Base-by-base conservation (phyloP, 352 stramenopile genomes). In the Pythium diclinum region DNA sequence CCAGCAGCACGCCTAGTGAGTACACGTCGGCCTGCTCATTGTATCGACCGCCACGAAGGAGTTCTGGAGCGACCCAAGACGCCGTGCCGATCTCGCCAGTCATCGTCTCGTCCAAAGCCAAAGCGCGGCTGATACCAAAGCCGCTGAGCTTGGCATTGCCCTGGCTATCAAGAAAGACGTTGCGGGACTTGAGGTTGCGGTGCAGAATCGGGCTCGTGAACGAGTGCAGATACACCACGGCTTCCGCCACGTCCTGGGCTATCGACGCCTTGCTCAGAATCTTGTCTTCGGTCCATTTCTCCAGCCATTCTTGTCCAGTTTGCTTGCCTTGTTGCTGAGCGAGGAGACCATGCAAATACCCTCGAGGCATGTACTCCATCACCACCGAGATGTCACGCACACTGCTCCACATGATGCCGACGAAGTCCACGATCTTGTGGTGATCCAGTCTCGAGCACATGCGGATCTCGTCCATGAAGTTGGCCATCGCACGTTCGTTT, bases 391-490 rank as follows among this genome's bases (percentile, higher is more conserved):
- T 28, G 33, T 77, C 67, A 5, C 67, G 44, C 1, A 75, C 40
- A 8, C 40, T 77, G 53, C 36, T 77, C 73, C 73, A 80, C n/a
- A 57, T 56, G 16, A 80, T 34, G 9, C 73, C 73, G n/a, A 80
- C 44, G 28, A 80, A 80, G 19, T 42, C 44, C n/a, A 81, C 74
- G 36, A 81, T 69, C 17, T 74, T 71, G 1, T 69, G 74, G 23
- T 81, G 74, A 11, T 76, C 65, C 23, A 81, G 42, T 23, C 49
- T 61, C 0, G 74, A 60, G 46, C 68, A 75, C 36, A 78, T 56
- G 2, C 68, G 64, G 51, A 79, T 79, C 61, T 79, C 73, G 56
- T 73, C 66, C 71, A 77, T 76, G 40, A 79, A 79, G 49, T 42
- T 80, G 17, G 23, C 40, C 21, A 69, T 65, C 9, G 33, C 44